Evolutionary conservation across 352 stramenopile species (phyloP).

Genomic region (Phytophthora ramorum): DNA sequence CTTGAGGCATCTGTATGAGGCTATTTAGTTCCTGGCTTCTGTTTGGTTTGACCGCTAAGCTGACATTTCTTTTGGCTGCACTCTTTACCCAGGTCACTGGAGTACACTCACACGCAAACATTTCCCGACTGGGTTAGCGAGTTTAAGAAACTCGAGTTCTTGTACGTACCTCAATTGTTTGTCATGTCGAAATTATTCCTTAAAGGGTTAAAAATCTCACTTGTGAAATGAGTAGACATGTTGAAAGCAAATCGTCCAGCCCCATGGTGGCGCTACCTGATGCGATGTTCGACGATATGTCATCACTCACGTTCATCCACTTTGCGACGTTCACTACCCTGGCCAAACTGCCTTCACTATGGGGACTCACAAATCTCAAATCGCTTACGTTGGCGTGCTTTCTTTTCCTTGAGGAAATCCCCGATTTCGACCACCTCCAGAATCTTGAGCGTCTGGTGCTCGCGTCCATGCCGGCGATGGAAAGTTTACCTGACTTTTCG

Average conservation of each 20-base stretch:
- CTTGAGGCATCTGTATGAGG: conserved; percentile 35
- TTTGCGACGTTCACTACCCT: conserved; percentile 13
- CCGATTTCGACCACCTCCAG: conserved; percentile 17
- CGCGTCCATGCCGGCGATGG: neutral
- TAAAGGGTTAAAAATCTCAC: too few species aligned
- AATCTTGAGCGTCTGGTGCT: conserved; percentile 31
- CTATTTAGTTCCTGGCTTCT: neutral
- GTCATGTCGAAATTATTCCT: too few species aligned
- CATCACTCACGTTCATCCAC: conserved; percentile 35
- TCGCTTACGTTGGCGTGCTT: conserved; percentile 18
- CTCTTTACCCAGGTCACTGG: conserved; percentile 19
- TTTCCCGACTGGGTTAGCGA: conserved; percentile 39
- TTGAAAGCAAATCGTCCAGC: conserved; percentile 3
- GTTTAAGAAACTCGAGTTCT: conserved; percentile 35
- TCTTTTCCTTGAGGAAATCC: conserved; percentile 5
- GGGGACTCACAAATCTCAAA: conserved; percentile 31
- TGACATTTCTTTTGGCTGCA: neutral
- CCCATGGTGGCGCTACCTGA: conserved; percentile 10
- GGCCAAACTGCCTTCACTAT: conserved; percentile 18
- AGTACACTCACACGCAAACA: conserved; percentile 38
- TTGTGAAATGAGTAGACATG: neutral
- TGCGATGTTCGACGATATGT: conserved; percentile 39
- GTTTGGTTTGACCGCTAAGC: neutral
- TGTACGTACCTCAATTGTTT: conserved; percentile 21
- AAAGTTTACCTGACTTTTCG: conserved; percentile 13